Conservation (phyloP, 2,329 filamentous ascomycete genomes). For the Venturia effusa region DNA sequence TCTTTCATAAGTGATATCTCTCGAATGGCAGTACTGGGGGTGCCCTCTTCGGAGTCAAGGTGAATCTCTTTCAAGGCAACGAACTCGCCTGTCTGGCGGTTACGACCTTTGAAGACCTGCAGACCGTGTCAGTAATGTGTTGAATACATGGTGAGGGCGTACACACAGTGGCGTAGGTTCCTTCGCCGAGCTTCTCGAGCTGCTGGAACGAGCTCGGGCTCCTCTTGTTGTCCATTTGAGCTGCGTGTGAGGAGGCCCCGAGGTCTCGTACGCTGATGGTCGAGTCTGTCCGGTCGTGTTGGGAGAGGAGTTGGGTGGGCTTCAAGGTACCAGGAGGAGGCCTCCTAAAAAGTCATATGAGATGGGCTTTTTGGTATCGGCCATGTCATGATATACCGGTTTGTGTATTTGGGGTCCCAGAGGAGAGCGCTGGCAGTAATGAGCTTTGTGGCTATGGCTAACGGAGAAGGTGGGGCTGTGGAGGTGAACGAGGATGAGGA, state of each 20-base stretch:
- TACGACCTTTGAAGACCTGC: constrained; percentile 96
- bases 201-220: constrained; percentile 98
- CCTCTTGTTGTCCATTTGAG: constrained; percentile 73
- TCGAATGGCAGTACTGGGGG: constrained; percentile 90
- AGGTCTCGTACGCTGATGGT: constrained; percentile 39
- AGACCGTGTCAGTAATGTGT: constrained; percentile 7
- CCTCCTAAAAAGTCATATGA: constrained; percentile 15
- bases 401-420: constrained; percentile 30
- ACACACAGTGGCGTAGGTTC: constrained; percentile 91
- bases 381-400: background rate
- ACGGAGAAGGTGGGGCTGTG: constrained; percentile 21
- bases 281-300: constrained; percentile 38
- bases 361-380: constrained; percentile 14
- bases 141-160: constrained; percentile 6
- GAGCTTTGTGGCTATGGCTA: constrained; percentile 34
- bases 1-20: constrained; percentile 99
- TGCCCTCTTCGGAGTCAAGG: constrained; percentile 95
- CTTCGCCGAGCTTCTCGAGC: constrained; percentile 95
- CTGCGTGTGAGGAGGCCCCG: constrained; percentile 27
- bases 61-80: constrained; percentile 98
- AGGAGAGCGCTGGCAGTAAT: constrained; percentile 39
- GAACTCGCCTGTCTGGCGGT: constrained; percentile 90
- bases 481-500: background rate
- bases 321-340: constrained; percentile 34
- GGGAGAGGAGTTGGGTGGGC: constrained; percentile 37